phyloP scores from a whole-genome alignment of 2,329 filamentous ascomycete species.

The Clonostachys rosea region DNA sequence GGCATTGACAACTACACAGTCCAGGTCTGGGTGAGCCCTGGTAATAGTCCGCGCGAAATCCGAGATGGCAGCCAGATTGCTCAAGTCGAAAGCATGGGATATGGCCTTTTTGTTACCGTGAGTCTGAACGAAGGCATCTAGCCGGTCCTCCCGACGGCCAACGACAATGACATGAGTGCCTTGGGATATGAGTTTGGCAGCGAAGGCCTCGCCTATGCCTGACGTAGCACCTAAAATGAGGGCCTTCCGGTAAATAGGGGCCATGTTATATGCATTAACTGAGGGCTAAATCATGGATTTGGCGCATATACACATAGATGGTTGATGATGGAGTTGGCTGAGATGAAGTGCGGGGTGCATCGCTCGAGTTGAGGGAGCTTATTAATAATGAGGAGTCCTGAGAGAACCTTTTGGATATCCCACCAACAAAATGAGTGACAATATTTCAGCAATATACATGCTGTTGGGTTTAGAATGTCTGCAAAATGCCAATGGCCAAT shows the following conservation, averaged over 20 bases:
- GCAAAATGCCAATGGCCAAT: no score
- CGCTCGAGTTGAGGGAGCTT: no score
- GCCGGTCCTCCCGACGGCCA: conserved; percentile 39
- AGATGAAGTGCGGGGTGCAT: no score
- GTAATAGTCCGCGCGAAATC: conserved; percentile 9
- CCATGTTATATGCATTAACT: conserved; percentile 6
- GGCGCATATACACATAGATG: no score
- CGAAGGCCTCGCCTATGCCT: conserved; percentile 17
- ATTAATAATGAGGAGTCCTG: no score
- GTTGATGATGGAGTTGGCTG: no score
- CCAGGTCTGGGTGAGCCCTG: conserved; percentile 9
- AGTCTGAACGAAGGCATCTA: conserved; percentile 39
- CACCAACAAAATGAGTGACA: no score
- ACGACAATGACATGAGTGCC: conserved; percentile 39
- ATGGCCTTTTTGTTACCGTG: conserved; percentile 32
- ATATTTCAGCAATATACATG: no score
- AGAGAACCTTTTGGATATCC: no score
- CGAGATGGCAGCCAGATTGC: conserved; percentile 25
- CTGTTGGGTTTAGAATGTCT: no score
- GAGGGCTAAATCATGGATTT: background rate
- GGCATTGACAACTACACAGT: conserved; percentile 53
- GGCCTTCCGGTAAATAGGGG: conserved; percentile 16
- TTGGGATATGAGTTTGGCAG: conserved; percentile 31
- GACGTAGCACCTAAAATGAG: conserved; percentile 35
- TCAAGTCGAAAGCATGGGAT: conserved; percentile 35